phyloP scores from a whole-genome alignment of 2,329 filamentous ascomycete species.

The Aplosporella prunicola region DNA sequence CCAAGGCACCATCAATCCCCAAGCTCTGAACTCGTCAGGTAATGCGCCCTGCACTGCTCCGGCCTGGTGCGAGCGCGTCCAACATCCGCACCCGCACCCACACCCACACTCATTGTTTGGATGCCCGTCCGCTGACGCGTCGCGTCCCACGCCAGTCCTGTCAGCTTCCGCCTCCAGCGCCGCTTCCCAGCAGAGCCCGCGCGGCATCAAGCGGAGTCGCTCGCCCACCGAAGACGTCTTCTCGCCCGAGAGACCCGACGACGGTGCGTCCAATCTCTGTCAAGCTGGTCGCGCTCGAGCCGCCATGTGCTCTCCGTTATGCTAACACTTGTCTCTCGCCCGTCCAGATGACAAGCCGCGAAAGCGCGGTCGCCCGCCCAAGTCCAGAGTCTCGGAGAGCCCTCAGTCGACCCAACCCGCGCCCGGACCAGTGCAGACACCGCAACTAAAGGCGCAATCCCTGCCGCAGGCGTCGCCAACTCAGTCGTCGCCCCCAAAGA shows the following conservation, averaged over 20 bases:
- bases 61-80: constrained; percentile 4
- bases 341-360: constrained; percentile 27
- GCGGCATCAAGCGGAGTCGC: constrained; percentile 33
- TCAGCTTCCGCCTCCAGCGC: constrained; percentile 21
- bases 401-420: constrained; percentile 45
- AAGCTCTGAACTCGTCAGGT: constrained; percentile 30
- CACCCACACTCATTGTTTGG: too few species aligned
- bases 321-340: constrained; percentile 1
- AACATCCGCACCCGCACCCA: not conserved
- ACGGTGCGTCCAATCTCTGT: constrained; percentile 17
- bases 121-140: too few species aligned
- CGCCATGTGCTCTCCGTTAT: not conserved
- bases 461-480: constrained; percentile 44
- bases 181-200: constrained; percentile 24
- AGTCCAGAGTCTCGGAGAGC: constrained; percentile 46
- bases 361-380: constrained; percentile 50
- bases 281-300: not conserved
- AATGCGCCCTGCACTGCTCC: constrained; percentile 14
- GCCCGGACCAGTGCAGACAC: constrained; percentile 40
- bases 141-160: constrained; percentile 18
- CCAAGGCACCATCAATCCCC: constrained; percentile 33
- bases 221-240: constrained; percentile 28
- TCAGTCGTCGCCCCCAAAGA: constrained; percentile 61
- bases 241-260: constrained; percentile 22
- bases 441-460: constrained; percentile 42